Conservation (phyloP, 1,284 basidiomycete species). For the Schizopora paradoxa region DNA sequence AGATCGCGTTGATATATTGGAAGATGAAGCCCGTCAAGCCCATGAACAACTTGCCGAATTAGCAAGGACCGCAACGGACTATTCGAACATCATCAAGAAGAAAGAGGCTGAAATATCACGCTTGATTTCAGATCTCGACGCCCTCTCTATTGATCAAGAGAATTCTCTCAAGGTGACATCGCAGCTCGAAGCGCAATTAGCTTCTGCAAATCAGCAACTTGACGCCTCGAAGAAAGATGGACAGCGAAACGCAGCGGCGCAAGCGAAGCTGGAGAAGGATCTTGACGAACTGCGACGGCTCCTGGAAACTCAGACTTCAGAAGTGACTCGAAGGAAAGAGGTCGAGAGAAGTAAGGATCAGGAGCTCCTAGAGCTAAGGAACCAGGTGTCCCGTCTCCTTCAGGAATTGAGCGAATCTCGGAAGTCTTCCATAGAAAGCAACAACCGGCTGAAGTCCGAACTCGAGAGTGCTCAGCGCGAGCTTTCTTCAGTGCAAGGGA, state of each 20-base stretch:
- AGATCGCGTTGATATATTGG: constrained; percentile 54
- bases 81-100: constrained; percentile 71
- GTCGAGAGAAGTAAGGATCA: constrained; percentile 85
- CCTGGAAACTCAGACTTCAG: constrained; percentile 81
- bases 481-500: constrained; percentile 48
- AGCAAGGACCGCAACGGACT: constrained; percentile 70
- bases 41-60: constrained; percentile 79
- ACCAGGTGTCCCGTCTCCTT: constrained; percentile 56
- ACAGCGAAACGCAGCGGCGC: constrained; percentile 44
- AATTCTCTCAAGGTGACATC: constrained; percentile 54
- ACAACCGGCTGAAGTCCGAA: constrained; percentile 66
- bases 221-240: constrained; percentile 60
- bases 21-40: constrained; percentile 64
- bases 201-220: constrained; percentile 64
- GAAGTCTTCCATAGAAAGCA: constrained; percentile 50
- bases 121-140: constrained; percentile 53
- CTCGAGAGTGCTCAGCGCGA: constrained; percentile 57
- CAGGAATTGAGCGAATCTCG: constrained; percentile 57
- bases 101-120: constrained; percentile 72
- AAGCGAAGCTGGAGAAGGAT: constrained; percentile 70
- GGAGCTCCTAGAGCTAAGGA: constrained; percentile 74
- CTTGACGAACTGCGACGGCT: constrained; percentile 80
- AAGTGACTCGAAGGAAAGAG: constrained; percentile 80
- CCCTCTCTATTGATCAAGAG: constrained; percentile 48
- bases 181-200: constrained; percentile 65